These are phyloP conservation scores for Lycium barbarum DNA, from an alignment of 257 asterid genomes.

Conservation along the genomic window DNA sequence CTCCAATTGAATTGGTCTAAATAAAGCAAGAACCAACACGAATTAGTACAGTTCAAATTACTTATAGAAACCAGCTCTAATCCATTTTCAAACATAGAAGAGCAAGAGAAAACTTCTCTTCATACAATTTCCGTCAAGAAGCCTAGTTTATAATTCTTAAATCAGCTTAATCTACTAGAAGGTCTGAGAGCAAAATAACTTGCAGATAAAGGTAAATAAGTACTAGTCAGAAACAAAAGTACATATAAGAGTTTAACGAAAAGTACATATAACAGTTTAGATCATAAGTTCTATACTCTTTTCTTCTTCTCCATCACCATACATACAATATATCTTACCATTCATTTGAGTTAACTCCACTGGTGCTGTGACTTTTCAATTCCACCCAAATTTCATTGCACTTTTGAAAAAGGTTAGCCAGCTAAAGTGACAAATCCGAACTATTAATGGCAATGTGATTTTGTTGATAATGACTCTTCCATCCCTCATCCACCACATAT, in stretches of 20 bases:
- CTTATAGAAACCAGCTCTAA: not conserved
- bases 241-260: not conserved
- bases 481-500: constrained; percentile 16
- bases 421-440: constrained; percentile 15
- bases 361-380: not conserved
- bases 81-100: not conserved
- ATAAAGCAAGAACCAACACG: no score
- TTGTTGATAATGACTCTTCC: constrained; percentile 28
- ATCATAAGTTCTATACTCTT: not conserved
- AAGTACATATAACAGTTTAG: not conserved
- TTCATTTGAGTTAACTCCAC: not conserved
- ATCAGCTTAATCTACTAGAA: not conserved
- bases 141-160: not conserved
- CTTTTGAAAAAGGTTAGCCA: constrained; percentile 22
- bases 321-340: not conserved
- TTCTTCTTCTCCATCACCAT: constrained; percentile 10
- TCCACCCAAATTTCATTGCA: constrained; percentile 33
- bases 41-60: not conserved
- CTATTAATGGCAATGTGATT: not conserved
- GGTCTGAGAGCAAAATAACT: not conserved
- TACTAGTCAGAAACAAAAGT: not conserved
- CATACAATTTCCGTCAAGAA: not conserved
- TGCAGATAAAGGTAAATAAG: not conserved
- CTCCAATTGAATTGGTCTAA: no score
- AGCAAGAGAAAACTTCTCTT: not conserved